phyloP scores from a whole-genome alignment of 2,329 filamentous ascomycete genomes.

The Xylaria sp. region DNA sequence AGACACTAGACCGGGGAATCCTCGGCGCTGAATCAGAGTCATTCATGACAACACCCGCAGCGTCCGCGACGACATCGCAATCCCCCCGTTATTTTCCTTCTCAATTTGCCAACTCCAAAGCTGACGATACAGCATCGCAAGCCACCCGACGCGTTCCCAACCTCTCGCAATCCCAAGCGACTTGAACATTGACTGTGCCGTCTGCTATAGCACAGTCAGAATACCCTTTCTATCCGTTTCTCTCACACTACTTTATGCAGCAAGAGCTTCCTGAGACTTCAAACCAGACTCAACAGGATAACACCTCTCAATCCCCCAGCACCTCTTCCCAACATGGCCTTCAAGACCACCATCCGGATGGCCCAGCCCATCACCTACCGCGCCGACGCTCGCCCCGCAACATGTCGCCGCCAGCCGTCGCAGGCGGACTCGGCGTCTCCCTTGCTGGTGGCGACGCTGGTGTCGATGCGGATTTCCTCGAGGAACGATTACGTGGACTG shows the following conservation, averaged over 20 bases:
- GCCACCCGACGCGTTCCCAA: slow-evolving; percentile 5
- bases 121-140: slow-evolving; percentile 11
- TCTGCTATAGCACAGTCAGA: slow-evolving; percentile 53
- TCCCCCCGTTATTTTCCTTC: not conserved
- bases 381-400: slow-evolving; percentile 39
- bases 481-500: slow-evolving; percentile 57
- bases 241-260: slow-evolving; percentile 64
- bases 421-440: slow-evolving; percentile 30
- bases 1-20: not conserved
- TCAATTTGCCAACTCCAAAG: slow-evolving; percentile 4
- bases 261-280: slow-evolving; percentile 51
- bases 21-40: not conserved
- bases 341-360: slow-evolving; percentile 45
- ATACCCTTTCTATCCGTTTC: slow-evolving; percentile 35
- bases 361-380: slow-evolving; percentile 38
- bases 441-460: slow-evolving; percentile 33
- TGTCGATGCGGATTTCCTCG: slow-evolving; percentile 48
- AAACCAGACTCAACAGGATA: slow-evolving; percentile 32
- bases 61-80: not conserved
- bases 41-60: not conserved
- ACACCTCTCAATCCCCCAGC: slow-evolving; percentile 38
- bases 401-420: slow-evolving; percentile 42
- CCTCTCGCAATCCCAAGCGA: not conserved
- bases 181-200: slow-evolving; percentile 52
- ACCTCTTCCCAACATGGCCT: slow-evolving; percentile 60